A percentile compares a stretch with the other conserved stretches of the same genome.
These are phyloP conservation scores for Basipetospora sp. DNA, from an alignment of 2,329 filamentous ascomycete species.

Conservation along the genomic window DNA sequence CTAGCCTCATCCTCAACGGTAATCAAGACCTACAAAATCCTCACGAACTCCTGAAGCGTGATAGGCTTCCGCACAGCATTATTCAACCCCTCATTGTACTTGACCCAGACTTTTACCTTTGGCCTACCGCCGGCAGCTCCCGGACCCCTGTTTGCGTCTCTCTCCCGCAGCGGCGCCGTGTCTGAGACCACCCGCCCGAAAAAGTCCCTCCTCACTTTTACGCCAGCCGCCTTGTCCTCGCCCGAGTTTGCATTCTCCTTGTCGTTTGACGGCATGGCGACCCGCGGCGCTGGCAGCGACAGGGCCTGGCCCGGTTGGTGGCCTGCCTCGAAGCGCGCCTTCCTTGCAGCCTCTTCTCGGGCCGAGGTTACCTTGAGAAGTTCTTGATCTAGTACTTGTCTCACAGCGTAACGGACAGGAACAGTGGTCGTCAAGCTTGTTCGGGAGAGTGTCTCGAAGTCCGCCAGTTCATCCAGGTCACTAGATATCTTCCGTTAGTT, in stretches of 20 bases:
- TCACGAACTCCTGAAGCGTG: slow-evolving; percentile 55
- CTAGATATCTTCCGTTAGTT: slow-evolving; percentile 19
- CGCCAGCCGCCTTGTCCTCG: slow-evolving; percentile 19
- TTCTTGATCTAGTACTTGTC: slow-evolving; percentile 86
- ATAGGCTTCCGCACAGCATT: slow-evolving; percentile 87
- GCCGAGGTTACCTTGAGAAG: slow-evolving; percentile 57
- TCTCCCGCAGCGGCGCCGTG: slow-evolving; percentile 22
- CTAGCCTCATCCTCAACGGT: too few species aligned
- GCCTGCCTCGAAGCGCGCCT: slow-evolving; percentile 48
- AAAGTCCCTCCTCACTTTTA: slow-evolving; percentile 59
- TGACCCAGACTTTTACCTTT: slow-evolving; percentile 62
- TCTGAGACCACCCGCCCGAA: slow-evolving; percentile 59
- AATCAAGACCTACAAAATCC: slow-evolving; percentile 2
- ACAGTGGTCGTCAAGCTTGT: slow-evolving; percentile 41
- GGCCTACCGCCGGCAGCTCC: slow-evolving; percentile 17
- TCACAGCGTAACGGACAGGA: slow-evolving; percentile 78
- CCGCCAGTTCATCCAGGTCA: slow-evolving; percentile 61
- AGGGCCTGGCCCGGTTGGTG: slow-evolving; percentile 14
- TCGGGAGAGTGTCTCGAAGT: slow-evolving; percentile 54
- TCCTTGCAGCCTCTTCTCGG: slow-evolving; percentile 50
- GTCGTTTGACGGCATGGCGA: slow-evolving; percentile 17
- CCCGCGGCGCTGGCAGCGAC: slow-evolving; percentile 6
- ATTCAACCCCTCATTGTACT: slow-evolving; percentile 76
- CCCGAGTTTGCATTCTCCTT: slow-evolving; percentile 24
- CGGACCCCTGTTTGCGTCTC: slow-evolving; percentile 23